These are phyloP conservation scores for Sporothrix phasma DNA, from an alignment of 2,329 filamentous ascomycete genomes.

Conservation along the genomic window DNA sequence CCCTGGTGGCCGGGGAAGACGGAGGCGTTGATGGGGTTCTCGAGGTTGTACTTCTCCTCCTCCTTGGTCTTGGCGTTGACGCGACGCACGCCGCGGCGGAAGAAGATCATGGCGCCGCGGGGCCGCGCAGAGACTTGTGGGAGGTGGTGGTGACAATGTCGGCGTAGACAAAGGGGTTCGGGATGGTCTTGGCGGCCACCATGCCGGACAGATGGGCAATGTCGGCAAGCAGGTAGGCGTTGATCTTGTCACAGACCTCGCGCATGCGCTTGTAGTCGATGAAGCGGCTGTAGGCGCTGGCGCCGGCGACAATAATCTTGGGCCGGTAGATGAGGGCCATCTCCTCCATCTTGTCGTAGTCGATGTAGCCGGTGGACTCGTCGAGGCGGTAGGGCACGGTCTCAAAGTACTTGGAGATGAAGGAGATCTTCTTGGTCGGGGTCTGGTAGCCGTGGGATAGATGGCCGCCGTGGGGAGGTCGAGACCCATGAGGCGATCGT, in stretches of 20 bases:
- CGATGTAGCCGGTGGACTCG: slow-evolving; percentile 83
- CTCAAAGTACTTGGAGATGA: slow-evolving; percentile 97
- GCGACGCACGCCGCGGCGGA: slow-evolving; percentile 79
- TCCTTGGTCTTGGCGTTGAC: slow-evolving; percentile 77
- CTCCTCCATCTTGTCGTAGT: slow-evolving; percentile 87
- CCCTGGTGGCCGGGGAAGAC: slow-evolving; percentile 98
- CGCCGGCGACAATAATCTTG: slow-evolving; percentile 90
- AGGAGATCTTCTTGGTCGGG: slow-evolving; percentile 89
- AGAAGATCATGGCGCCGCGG: slow-evolving; percentile 97
- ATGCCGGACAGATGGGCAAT: slow-evolving; percentile 97
- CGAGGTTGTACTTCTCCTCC: slow-evolving; percentile 80
- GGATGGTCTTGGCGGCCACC: slow-evolving; percentile 82
- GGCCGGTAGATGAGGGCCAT: slow-evolving; percentile 82
- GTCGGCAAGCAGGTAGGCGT: slow-evolving; percentile 86
- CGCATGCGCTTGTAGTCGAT: slow-evolving; percentile 94
- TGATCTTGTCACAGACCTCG: slow-evolving; percentile 79
- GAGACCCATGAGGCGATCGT: slow-evolving; percentile 93
- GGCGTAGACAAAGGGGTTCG: slow-evolving; percentile 77
- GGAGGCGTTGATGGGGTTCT: slow-evolving; percentile 86
- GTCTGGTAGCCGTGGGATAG: slow-evolving; percentile 96
- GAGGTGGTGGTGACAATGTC: slow-evolving; percentile 97
- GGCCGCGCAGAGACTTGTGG: slow-evolving; percentile 93
- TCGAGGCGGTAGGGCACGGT: slow-evolving; percentile 90
- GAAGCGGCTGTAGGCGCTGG: slow-evolving; percentile 88
- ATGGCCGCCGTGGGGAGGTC: slow-evolving; percentile 92